Conservation (phyloP, 148 eudicot genomes). For the Chenopodium formosanum region DNA sequence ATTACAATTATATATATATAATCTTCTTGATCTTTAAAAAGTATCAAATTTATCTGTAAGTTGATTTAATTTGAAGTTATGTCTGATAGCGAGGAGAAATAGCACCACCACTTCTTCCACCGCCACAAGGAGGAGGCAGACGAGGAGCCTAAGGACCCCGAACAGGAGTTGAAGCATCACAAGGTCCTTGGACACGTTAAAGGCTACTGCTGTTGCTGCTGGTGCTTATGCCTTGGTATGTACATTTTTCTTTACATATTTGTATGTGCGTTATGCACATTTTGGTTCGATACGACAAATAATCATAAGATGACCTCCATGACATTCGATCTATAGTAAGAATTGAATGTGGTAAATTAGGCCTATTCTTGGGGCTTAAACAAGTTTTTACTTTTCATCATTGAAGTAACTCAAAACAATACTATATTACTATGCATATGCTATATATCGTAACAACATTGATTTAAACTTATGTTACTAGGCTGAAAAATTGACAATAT, state of each 20-base stretch:
- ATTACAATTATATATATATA: not conserved
- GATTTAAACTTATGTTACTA: no score
- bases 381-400: no score
- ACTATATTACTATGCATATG: not conserved
- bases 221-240: conserved; percentile 55
- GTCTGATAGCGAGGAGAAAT: conserved; percentile 17
- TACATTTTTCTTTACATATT: not conserved
- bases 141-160: conserved; percentile 20
- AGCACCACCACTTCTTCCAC: conserved; percentile 22
- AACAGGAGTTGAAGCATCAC: conserved; percentile 43
- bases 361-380: not conserved
- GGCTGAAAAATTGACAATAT: not conserved
- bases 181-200: conserved; percentile 30
- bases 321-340: no score
- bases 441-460: no score
- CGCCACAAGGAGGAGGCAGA: conserved; percentile 28
- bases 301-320: no score
- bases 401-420: no score
- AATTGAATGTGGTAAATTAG: no score
- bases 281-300: not conserved
- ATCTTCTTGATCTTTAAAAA: not conserved
- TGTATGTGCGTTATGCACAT: not conserved
- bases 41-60: not conserved
- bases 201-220: conserved; percentile 38
- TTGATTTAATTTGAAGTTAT: not conserved